Conservation (phyloP, 257 asterid species). For the Jaltomata sinuosa region DNA sequence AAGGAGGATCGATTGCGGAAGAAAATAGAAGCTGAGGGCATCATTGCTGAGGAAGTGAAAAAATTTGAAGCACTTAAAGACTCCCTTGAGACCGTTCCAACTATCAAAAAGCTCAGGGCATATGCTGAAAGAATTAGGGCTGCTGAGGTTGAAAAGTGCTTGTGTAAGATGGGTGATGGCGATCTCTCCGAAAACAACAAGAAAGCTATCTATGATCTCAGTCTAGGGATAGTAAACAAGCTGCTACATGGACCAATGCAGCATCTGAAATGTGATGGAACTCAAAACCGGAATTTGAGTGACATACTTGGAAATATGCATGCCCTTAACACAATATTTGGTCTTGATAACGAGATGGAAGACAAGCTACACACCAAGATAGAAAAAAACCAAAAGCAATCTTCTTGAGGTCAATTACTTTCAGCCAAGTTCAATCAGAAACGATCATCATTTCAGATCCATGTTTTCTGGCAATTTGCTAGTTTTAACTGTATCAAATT, state of each 20-base stretch:
- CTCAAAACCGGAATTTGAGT: slow-evolving; percentile 33
- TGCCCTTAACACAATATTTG: slow-evolving; percentile 66
- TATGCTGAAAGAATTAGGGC: slow-evolving; percentile 78
- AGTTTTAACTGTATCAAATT: background rate
- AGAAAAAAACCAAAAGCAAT: slow-evolving; percentile 29
- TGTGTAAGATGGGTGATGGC: slow-evolving; percentile 55
- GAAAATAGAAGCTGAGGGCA: slow-evolving; percentile 68
- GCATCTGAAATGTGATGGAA: slow-evolving; percentile 67
- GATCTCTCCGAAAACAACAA: slow-evolving; percentile 38
- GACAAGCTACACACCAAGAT: slow-evolving; percentile 52
- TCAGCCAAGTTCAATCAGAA: background rate
- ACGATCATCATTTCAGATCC: background rate
- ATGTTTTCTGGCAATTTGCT: background rate
- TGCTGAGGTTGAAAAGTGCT: slow-evolving; percentile 68
- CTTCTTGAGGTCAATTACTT: slow-evolving; percentile 6
- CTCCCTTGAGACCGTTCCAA: slow-evolving; percentile 80
- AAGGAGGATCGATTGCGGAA: slow-evolving; percentile 61
- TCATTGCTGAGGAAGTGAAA: slow-evolving; percentile 58
- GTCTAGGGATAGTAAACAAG: slow-evolving; percentile 59
- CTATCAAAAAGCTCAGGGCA: slow-evolving; percentile 77
- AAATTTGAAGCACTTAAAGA: slow-evolving; percentile 74
- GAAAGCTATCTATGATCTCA: slow-evolving; percentile 67
- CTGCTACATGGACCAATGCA: slow-evolving; percentile 89
- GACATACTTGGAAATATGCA: slow-evolving; percentile 71
- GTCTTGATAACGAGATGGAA: slow-evolving; percentile 67